A percentile compares a stretch with the other conserved stretches of the same genome.
phyloP scores from a whole-genome alignment of 768 basidiomycete species.

The Tremella mesenterica region DNA sequence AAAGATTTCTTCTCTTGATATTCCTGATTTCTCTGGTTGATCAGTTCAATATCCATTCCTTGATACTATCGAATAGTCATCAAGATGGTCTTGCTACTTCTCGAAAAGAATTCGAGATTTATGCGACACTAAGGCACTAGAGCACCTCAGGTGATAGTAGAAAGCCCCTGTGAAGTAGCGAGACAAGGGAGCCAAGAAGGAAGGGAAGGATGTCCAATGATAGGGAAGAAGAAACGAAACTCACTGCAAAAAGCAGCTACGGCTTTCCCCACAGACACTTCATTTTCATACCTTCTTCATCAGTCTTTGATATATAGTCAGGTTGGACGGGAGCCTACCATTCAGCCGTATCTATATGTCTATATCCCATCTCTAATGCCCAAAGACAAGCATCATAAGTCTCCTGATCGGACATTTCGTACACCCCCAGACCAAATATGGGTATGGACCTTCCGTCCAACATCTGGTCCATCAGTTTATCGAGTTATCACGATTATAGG shows the following conservation, averaged over 20 bases:
- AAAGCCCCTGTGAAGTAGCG: no score
- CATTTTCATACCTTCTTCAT: constrained; percentile 60
- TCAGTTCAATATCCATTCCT: not conserved
- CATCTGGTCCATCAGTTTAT: no score
- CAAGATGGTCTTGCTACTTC: no score
- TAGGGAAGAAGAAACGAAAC: constrained; percentile 3
- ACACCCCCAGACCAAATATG: constrained; percentile 56
- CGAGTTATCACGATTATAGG: not conserved
- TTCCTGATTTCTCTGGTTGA: constrained; percentile 29
- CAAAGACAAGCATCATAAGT: constrained; percentile 55
- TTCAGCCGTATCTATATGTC: constrained; percentile 53
- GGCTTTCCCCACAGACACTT: constrained; percentile 57
- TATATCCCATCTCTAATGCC: constrained; percentile 63
- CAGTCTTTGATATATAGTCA: constrained; percentile 29
- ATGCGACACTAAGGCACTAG: no score
- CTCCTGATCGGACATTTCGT: constrained; percentile 56
- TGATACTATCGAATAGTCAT: not conserved
- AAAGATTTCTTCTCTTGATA: constrained; percentile 56
- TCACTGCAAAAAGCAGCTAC: constrained; percentile 46
- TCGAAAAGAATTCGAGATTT: no score
- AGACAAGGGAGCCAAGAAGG: no score
- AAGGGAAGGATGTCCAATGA: no score
- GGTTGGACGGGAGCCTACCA: constrained; percentile 24
- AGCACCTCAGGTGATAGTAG: no score
- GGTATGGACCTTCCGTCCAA: constrained; percentile 55